Conservation (phyloP, 192 early-diverging fungal genomes). For the Rhizophagus prolifer region DNA sequence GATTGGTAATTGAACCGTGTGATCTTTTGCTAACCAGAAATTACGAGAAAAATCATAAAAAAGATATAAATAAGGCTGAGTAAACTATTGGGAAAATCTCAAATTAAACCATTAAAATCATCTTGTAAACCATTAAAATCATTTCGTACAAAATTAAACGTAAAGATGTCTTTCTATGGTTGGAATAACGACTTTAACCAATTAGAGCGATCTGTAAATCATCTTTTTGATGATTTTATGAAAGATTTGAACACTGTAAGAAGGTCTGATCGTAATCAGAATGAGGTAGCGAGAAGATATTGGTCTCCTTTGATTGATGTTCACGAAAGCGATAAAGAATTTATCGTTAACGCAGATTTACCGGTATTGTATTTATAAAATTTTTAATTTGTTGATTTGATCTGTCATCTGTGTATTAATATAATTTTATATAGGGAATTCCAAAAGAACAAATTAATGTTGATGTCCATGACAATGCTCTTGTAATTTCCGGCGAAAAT, state of each 20-base stretch:
- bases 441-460: constrained; percentile 57
- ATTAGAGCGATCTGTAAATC: neutral
- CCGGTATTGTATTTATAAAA: neutral
- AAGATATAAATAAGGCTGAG: no score
- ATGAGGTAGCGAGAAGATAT: neutral
- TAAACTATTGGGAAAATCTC: no score
- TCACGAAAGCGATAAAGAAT: constrained; percentile 11
- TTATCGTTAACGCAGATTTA: neutral
- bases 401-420: neutral
- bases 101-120: no score
- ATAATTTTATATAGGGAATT: constrained; percentile 36
- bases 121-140: no score
- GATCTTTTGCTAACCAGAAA: no score
- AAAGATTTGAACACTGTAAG: neutral
- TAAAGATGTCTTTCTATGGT: neutral
- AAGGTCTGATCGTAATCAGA: neutral
- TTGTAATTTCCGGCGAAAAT: constrained; percentile 51
- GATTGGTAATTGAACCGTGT: no score
- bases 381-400: neutral
- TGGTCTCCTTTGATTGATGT: constrained; percentile 6
- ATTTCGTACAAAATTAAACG: neutral
- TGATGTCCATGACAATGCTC: constrained; percentile 42
- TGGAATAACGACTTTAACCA: neutral
- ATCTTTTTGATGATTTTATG: constrained; percentile 13
- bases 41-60: no score